Evolutionary conservation across 2,329 filamentous ascomycete genomes (phyloP).

Genomic region (Tolypocladium tropicale): DNA sequence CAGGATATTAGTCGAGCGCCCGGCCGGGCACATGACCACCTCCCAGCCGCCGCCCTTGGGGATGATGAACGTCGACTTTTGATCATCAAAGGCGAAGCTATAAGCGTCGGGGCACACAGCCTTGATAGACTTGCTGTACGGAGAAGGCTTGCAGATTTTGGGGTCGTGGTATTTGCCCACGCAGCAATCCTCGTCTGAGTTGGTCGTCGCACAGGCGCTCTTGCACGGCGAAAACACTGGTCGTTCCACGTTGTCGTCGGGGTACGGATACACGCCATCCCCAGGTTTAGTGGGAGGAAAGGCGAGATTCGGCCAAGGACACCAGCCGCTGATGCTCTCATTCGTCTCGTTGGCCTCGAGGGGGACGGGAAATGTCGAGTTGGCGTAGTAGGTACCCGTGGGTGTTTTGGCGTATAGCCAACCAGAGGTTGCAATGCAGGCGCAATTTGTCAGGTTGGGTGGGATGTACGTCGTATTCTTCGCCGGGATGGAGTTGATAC

Average conservation of each 20-base stretch:
- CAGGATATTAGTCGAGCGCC: constrained; percentile 50
- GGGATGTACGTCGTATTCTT: constrained; percentile 57
- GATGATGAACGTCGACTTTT: constrained; percentile 49
- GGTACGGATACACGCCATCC: constrained; percentile 72
- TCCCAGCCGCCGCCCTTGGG: constrained; percentile 65
- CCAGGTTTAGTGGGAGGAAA: constrained; percentile 58
- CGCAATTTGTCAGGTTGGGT: constrained; percentile 65
- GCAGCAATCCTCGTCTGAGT: constrained; percentile 62
- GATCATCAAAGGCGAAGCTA: constrained; percentile 59
- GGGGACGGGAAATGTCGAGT: constrained; percentile 55
- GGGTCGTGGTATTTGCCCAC: constrained; percentile 57
- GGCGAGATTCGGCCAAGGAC: constrained; percentile 68
- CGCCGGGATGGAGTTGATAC: constrained; percentile 49
- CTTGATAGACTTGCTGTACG: constrained; percentile 63
- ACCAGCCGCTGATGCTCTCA: constrained; percentile 55
- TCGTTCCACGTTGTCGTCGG: constrained; percentile 60
- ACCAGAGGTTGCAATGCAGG: constrained; percentile 63
- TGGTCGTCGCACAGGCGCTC: constrained; percentile 63
- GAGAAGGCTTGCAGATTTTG: constrained; percentile 52
- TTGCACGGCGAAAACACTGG: constrained; percentile 69
- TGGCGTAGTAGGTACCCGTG: constrained; percentile 50
- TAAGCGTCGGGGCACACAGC: constrained; percentile 75
- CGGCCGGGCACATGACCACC: constrained; percentile 63
- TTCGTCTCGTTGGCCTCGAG: constrained; percentile 52
- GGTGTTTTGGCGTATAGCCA: constrained; percentile 44